phyloP scores from a whole-genome alignment of 495 filamentous ascomycete species.

The Podospora pseudoanserina region DNA sequence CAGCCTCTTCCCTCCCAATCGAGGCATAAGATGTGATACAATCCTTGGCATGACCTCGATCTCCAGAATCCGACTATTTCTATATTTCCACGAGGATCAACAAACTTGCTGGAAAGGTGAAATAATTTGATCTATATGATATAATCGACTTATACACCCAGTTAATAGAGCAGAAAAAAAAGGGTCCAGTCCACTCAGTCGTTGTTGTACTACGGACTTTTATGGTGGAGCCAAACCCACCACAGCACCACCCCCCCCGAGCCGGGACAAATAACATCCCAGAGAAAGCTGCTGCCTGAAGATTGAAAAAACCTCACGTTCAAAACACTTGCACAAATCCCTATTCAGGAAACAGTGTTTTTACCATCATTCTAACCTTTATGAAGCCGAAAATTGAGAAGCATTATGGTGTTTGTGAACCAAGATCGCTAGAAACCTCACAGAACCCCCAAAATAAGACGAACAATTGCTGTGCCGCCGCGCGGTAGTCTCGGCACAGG shows the following conservation, averaged over 20 bases:
- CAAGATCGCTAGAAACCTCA: too few species aligned
- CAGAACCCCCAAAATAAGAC: too few species aligned
- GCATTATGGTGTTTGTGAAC: too few species aligned
- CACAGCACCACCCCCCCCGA: background rate
- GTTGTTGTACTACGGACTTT: background rate
- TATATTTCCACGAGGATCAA: background rate
- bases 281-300: conserved; percentile 29
- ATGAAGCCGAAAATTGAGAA: too few species aligned
- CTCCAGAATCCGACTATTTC: background rate
- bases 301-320: background rate
- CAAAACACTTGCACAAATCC: background rate
- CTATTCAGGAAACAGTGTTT: too few species aligned
- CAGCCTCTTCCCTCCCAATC: background rate
- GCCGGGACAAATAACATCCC: conserved; percentile 19
- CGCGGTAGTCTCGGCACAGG: too few species aligned
- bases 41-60: background rate
- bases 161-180: background rate
- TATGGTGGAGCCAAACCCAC: background rate
- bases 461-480: too few species aligned
- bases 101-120: too few species aligned
- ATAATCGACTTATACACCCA: too few species aligned
- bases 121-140: too few species aligned
- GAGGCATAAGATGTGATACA: background rate
- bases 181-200: background rate
- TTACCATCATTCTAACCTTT: too few species aligned